Base-by-base conservation (phyloP, 495 filamentous ascomycete species). In the Aspergillus homomorphus region DNA sequence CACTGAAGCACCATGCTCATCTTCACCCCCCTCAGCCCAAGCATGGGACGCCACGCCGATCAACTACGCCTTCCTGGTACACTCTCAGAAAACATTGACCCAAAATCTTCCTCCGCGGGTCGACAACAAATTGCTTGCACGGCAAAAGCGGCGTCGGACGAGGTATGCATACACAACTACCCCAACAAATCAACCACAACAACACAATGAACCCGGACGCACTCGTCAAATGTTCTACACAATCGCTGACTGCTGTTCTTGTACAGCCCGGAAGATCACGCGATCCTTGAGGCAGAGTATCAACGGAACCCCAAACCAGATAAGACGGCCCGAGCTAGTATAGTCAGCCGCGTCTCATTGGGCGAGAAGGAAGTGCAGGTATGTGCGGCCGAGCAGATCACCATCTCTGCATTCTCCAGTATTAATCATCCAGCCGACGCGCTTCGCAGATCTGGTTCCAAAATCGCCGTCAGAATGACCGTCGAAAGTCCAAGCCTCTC, bases 321-420 rank as follows among this genome's bases (percentile, higher is more conserved):
- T 77, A 97, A 97, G 73, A 80, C 85, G 16, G 87, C 89, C 66
- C 89, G 94, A 68, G 80, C 87, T 45, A 87, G 86, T 64, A 90
- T 99, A 57, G 88, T 92, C 54, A 84, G 82, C 71, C 85, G 84
- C 68, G 95, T 98, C 54, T 86, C 89, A 46, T 81, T 99, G 64
- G 94, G 89, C 60, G 94, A 99, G 75, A 97, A 97, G 72, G 93
- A 97, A 79, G 91, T 98, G 18, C 95, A 98, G 84, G 94, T 97
- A 66, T 80, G 88, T 55, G 59, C n/a, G 20, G 23, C 61, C 58
- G 4, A 54, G 20, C 24, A 20, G 21, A 33, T 26, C 63, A 61
- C 66, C 2, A 45, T 30, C 15, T 22, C n/a, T 53, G 30, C 12
- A 62, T 58, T 45, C 53, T 56, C 44, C 22, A 23, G 38, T 59